phyloP scores from a whole-genome alignment of 305 asterid genomes.

The Rubia balearica region DNA sequence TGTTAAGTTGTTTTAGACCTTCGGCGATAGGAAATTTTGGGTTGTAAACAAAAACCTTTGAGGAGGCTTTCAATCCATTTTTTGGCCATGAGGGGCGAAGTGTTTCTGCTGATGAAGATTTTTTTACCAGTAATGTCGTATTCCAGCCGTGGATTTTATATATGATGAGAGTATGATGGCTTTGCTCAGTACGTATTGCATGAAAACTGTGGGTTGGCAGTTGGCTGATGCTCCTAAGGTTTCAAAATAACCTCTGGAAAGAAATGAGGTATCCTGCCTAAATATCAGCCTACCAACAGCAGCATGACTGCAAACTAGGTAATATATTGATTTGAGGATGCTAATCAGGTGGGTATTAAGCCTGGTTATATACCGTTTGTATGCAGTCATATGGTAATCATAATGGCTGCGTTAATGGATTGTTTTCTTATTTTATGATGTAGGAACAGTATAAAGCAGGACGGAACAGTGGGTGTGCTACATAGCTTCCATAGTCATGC shows the following conservation, averaged over 20 bases:
- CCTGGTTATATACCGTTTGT: constrained; percentile 27
- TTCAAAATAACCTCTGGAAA: constrained; percentile 28
- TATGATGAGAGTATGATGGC: neutral
- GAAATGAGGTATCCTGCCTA: constrained; percentile 40
- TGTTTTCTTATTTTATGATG: constrained; percentile 28
- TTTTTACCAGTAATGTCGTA: constrained; percentile 27
- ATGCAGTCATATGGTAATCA: constrained; percentile 54
- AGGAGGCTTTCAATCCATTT: constrained; percentile 41
- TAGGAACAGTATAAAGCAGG: neutral
- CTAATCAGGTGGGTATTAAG: constrained; percentile 33
- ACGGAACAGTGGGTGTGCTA: neutral
- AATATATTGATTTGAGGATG: constrained; percentile 33
- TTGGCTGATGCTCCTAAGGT: constrained; percentile 33
- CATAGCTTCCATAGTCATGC: neutral
- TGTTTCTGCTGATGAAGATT: constrained; percentile 37
- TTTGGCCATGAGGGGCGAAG: constrained; percentile 42
- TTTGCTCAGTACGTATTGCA: constrained; percentile 41
- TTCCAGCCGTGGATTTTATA: constrained; percentile 24
- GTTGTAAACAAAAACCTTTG: constrained; percentile 35
- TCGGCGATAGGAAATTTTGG: constrained; percentile 41
- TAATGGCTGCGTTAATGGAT: constrained; percentile 40
- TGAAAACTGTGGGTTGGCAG: constrained; percentile 53
- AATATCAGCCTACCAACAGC: constrained; percentile 48
- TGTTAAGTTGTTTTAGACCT: constrained; percentile 30
- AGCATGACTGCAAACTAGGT: constrained; percentile 26